phyloP scores from a whole-genome alignment of 768 basidiomycete genomes.

The Holtermannia corniformis region DNA sequence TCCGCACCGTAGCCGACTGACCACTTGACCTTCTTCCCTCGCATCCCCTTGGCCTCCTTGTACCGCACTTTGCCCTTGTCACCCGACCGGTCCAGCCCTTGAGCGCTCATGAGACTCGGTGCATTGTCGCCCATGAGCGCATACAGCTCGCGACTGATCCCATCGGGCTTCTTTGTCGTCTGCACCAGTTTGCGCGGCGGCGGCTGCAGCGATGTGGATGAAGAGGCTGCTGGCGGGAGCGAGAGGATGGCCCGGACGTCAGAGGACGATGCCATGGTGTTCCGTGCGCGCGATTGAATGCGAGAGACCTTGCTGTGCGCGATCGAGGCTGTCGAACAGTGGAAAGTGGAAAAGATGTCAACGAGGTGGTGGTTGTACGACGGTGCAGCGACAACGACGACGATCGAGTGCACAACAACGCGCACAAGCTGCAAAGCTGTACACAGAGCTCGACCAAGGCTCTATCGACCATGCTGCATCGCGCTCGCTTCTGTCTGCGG shows the following conservation, averaged over 20 bases:
- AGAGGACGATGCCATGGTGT: constrained; percentile 45
- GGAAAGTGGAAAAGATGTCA: not conserved
- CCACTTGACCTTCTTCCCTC: constrained; percentile 64
- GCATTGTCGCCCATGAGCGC: constrained; percentile 89
- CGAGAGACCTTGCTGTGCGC: too few relatives aligned
- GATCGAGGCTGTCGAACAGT: not conserved
- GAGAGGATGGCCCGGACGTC: constrained; percentile 79
- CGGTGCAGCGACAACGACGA: too few relatives aligned
- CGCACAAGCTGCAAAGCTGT: not conserved
- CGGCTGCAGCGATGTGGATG: constrained; percentile 43
- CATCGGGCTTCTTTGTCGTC: constrained; percentile 47
- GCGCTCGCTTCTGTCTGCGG: not conserved
- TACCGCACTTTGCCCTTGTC: constrained; percentile 4
- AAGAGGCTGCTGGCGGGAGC: constrained; percentile 41
- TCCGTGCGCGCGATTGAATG: too few relatives aligned
- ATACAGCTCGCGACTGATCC: constrained; percentile 86
- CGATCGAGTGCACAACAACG: not conserved
- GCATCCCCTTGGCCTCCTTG: constrained; percentile 43
- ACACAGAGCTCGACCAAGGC: not conserved
- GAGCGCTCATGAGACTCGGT: constrained; percentile 57
- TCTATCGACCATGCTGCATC: too few relatives aligned
- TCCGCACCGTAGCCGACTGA: constrained; percentile 29
- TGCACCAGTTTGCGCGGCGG: constrained; percentile 42
- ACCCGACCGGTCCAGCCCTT: constrained; percentile 15
- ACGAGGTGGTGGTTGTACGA: not conserved